phyloP scores from a whole-genome alignment of 2,329 filamentous ascomycete genomes.

The Alternaria hordeiaustralica region DNA sequence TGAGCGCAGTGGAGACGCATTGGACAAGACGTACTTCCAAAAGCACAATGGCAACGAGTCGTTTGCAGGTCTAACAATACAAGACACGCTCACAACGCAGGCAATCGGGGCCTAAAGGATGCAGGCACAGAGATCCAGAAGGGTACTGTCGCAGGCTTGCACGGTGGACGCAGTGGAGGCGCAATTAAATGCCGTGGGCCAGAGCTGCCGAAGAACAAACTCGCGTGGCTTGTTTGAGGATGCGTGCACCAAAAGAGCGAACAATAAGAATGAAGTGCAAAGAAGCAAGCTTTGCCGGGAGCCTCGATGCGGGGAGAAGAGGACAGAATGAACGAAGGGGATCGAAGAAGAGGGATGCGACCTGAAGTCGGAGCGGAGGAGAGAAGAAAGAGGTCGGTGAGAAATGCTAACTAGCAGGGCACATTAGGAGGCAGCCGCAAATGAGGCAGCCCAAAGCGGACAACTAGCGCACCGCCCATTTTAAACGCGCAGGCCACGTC shows the following conservation, averaged over 20 bases:
- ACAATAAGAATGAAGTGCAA: slow-evolving; percentile 50
- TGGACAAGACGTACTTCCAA: slow-evolving; percentile 7
- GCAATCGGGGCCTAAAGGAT: slow-evolving; percentile 2
- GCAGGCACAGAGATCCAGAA: slow-evolving; percentile 9
- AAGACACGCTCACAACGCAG: slow-evolving; percentile 22
- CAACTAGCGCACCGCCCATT: slow-evolving; percentile 34
- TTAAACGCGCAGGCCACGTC: slow-evolving; percentile 36
- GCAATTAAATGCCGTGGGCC: slow-evolving; percentile 32
- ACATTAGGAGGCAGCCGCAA: slow-evolving; percentile 47
- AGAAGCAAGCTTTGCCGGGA: slow-evolving; percentile 39
- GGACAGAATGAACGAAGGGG: slow-evolving; percentile 46
- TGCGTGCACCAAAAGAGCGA: slow-evolving; percentile 47
- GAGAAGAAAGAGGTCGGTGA: slow-evolving; percentile 39
- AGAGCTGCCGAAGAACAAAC: slow-evolving; percentile 30
- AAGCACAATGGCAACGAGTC: slow-evolving; percentile 31
- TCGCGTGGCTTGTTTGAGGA: slow-evolving; percentile 39
- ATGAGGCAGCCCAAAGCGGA: slow-evolving; percentile 39
- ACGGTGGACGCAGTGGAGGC: slow-evolving; percentile 29
- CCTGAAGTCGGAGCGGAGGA: slow-evolving; percentile 33
- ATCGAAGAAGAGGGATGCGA: slow-evolving; percentile 42
- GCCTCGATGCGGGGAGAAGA: slow-evolving; percentile 42
- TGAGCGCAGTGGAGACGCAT: not conserved
- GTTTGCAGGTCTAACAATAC: slow-evolving; percentile 23
- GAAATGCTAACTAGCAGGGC: slow-evolving; percentile 36
- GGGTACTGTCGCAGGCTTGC: slow-evolving; percentile 21